Percentiles rank a stretch among this genome's conserved stretches.
Conservation (phyloP, 1,284 basidiomycete species). For the Sporisorium scitamineum region DNA sequence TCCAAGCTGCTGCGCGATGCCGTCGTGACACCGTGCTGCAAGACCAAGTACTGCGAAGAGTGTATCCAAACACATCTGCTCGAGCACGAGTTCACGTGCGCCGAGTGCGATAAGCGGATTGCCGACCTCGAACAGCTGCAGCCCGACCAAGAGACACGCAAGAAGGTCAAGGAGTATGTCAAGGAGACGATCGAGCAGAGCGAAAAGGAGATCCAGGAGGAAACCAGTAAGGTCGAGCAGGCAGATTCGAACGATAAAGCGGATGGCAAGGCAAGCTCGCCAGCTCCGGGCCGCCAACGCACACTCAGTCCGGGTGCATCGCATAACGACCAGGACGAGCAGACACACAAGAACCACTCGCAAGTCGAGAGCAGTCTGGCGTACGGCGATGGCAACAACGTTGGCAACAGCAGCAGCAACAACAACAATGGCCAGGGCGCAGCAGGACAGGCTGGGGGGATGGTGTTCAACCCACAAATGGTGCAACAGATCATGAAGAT, state of each 20-base stretch:
- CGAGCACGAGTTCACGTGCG: constrained; percentile 67
- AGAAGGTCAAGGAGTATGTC: constrained; percentile 63
- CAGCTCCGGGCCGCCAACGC: constrained; percentile 12
- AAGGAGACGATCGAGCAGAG: constrained; percentile 63
- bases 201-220: constrained; percentile 60
- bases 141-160: constrained; percentile 61
- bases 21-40: constrained; percentile 65
- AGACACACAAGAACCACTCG: constrained; percentile 28
- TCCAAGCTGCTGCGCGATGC: constrained; percentile 63
- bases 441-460: constrained; percentile 19
- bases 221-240: constrained; percentile 27
- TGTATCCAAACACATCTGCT: constrained; percentile 67
- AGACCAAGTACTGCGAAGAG: constrained; percentile 66
- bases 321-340: constrained; percentile 47
- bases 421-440: constrained; percentile 12
- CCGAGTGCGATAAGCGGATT: constrained; percentile 68
- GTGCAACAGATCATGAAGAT: constrained; percentile 67
- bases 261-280: constrained; percentile 20
- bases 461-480: constrained; percentile 58
- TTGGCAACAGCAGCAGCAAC: constrained; percentile 5
- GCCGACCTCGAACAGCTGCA: constrained; percentile 61
- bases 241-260: constrained; percentile 22
- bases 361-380: constrained; percentile 31
- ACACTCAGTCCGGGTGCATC: constrained; percentile 23
- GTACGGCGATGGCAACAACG: constrained; percentile 26